Evolutionary conservation across 768 basidiomycete genomes (phyloP), one percentile per base, ranked within the genome.

Genomic region (Phallus indusiatus): DNA sequence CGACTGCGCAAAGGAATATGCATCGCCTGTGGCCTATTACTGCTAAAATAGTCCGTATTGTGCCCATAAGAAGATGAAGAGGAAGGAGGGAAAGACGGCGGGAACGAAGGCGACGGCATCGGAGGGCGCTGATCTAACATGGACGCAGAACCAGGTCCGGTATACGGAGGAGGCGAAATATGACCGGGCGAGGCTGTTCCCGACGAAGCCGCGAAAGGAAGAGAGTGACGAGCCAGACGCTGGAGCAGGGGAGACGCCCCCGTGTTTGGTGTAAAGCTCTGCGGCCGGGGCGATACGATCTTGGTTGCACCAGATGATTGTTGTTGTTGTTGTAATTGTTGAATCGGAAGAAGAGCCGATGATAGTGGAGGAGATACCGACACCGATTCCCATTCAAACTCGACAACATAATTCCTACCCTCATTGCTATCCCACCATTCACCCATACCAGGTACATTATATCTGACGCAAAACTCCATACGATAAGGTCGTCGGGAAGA

Each of bases 361-460:
- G 64, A 36, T 49, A 51, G 16, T 62, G 62, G 68, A 64, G 34
- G 67, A 61, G 46, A 60, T 7, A 28, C 28, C 4, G 28, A 46
- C 54, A 42, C 14, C 22, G 50, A 18, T 60, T 64, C 63, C 62
- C 74, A 73, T 56, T 71, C 72, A 67, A 97, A 94, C 58, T 76
- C 81, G 56, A 89, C 81, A 51, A 81, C 74, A 70, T 95, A 97
- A 68, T 98, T 90, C 56, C 76, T 69, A 1, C 86, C 85, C 22
- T 65, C 68, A 67, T 96, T 95, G 74, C 90, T 94, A 70, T 98
- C 95, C 95, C 95, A 97, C 60, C 87, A 80, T 70, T 97, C 94
- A 63, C 75, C 72, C 42, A 2, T 5, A 0, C 88, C 88, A 5
- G 73, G 82, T 22, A 85, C 81, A 12, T 74, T 70, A 65, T 88